A percentile compares a stretch with the other conserved stretches of the same genome.
These are phyloP conservation scores for Coniochaeta sp. DNA, from an alignment of 2,329 filamentous ascomycete species.

Conservation along the genomic window DNA sequence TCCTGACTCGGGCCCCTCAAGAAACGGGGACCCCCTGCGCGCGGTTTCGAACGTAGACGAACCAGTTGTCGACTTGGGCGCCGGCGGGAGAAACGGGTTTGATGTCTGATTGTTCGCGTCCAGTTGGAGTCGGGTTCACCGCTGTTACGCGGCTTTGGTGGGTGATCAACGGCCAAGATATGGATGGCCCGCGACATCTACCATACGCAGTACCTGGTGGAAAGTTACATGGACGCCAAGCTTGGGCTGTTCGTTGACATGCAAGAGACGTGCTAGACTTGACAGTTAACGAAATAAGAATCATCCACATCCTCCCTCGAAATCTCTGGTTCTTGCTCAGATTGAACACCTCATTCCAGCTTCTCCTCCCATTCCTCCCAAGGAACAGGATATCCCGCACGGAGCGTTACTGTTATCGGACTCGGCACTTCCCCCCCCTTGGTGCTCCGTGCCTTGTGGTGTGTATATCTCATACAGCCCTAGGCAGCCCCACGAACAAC, in stretches of 20 bases:
- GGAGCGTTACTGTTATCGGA: slow-evolving; percentile 2
- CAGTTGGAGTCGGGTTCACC: slow-evolving; percentile 1
- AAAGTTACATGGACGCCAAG: not conserved
- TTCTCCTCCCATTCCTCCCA: not conserved
- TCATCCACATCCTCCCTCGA: slow-evolving; percentile 1
- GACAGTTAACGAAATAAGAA: not conserved
- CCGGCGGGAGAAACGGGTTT: not conserved
- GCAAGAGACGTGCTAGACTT: not conserved
- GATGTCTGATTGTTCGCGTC: not conserved
- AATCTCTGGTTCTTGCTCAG: not conserved
- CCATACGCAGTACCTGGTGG: no score
- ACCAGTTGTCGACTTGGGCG: not conserved
- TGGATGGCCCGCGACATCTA: no score
- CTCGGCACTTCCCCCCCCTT: not conserved
- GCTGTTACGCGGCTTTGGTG: not conserved
- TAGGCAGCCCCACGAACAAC: not conserved
- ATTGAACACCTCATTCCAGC: not conserved
- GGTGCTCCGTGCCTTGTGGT: not conserved
- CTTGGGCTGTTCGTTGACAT: not conserved
- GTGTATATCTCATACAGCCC: slow-evolving; percentile 1
- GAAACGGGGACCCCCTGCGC: not conserved
- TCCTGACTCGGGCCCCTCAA: not conserved
- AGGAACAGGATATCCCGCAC: not conserved
- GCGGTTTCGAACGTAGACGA: slow-evolving; percentile 1
- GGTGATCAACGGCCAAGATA: not conserved